Evolutionary conservation across 1,139 yeast species (phyloP), one percentile per base, ranked within the genome.

Genomic region (Taphrina wiesneri): DNA sequence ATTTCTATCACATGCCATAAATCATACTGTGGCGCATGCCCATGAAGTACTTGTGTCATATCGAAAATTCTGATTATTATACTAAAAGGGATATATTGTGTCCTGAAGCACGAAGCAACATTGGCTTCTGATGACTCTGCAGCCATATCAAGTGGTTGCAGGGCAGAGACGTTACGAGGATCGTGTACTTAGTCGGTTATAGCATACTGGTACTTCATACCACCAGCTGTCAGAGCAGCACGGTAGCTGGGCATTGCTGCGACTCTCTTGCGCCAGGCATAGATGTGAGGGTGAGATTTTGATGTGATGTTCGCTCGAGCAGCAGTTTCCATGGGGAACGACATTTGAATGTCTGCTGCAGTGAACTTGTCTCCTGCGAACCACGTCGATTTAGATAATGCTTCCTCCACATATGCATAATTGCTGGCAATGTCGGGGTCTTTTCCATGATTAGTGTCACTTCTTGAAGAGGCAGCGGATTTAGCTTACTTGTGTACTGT

Each of bases 361-460:
- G 86, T 78, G 63, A 86, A 75, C 68, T 78, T 78, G 67, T 82
- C 79, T 1, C 86, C 86, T 11, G 84, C 86, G 72, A 85, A 83
- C 72, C 72, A 83, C 0, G 85, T 85, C 3, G 82, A 77, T 26
- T 79, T 82, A 47, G 74, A 75, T 69, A 83, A 74, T 56, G 74
- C 75, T 21, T 71, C 71, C 66, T 83, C 84, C 69, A 83, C 75
- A 65, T 75, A 77, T 32, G 51, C 63, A 56, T 72, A 61, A 46
- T 66, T 63, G 51, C 49, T 65, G 23, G 57, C 62, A 46, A 72
- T 67, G 56, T 70, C 69, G 17, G 71, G 72, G 3, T 28, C 49
- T 13, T n/a, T n/a, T n/a, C 9, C 39, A 34, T 34, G 13, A 34
- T 34, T 34, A 34, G 39, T 34, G 15, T 34, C 39, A 11, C 15